Conservation (phyloP, 441 rosid genomes). For the Gossypium davidsonii region DNA sequence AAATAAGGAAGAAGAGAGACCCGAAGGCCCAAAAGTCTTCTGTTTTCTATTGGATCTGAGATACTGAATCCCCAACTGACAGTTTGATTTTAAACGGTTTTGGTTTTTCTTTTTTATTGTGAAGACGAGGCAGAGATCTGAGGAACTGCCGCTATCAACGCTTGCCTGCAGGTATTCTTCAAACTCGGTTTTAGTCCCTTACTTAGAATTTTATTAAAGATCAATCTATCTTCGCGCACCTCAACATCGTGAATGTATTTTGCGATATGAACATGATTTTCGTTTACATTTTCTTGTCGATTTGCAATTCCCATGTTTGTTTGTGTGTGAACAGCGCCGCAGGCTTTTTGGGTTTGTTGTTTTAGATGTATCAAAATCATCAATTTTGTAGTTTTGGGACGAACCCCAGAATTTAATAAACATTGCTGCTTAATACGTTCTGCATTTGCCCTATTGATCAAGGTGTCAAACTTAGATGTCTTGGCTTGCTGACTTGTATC, state of each 20-base stretch:
- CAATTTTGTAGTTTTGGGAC: not conserved
- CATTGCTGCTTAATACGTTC: not conserved
- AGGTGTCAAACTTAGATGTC: not conserved
- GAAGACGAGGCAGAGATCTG: slow-evolving; percentile 10
- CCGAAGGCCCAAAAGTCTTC: not conserved
- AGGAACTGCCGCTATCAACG: not conserved
- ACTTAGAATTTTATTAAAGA: not conserved
- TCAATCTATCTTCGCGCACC: not conserved
- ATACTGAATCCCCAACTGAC: slow-evolving; percentile 6
- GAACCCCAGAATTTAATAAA: not conserved
- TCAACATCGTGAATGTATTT: not conserved
- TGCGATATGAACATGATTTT: not conserved
- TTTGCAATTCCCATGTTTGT: not conserved
- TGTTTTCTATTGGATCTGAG: slow-evolving; percentile 7
- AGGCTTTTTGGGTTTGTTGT: not conserved
- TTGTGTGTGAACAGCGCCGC: not conserved
- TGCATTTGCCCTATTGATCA: not conserved
- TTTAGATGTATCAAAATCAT: not conserved
- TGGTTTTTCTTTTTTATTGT: not conserved
- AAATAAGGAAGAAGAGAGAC: not conserved
- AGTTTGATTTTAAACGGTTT: not conserved
- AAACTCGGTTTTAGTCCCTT: not conserved
- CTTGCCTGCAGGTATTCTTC: slow-evolving; percentile 2
- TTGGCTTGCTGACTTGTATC: not conserved
- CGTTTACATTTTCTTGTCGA: not conserved